These are phyloP conservation scores for Teunomyces funiuensis DNA, from an alignment of 805 yeast genomes.

Conservation along the genomic window DNA sequence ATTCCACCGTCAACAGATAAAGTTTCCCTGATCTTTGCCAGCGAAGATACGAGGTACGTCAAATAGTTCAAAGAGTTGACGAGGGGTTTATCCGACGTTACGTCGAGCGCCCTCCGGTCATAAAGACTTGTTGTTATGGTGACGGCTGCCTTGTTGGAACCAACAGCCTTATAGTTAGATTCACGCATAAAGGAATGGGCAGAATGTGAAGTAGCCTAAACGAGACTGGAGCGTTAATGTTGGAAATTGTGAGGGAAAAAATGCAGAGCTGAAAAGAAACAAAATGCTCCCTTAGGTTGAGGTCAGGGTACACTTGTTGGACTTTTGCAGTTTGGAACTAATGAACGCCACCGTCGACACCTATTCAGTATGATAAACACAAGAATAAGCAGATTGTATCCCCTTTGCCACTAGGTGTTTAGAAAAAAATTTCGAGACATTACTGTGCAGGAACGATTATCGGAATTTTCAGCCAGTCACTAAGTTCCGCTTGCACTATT, in stretches of 20 bases:
- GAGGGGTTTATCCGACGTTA: slow-evolving; percentile 83
- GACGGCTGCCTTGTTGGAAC: slow-evolving; percentile 87
- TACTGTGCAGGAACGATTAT: not conserved
- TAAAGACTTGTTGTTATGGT: slow-evolving; percentile 85
- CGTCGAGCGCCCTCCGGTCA: slow-evolving; percentile 90
- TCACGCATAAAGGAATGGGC: slow-evolving; percentile 73
- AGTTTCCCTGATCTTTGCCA: slow-evolving; percentile 88
- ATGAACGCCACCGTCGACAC: not conserved
- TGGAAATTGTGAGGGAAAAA: not conserved
- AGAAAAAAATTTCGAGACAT: not conserved
- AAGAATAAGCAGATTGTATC: slow-evolving; percentile 1
- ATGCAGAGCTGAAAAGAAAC: too few relatives aligned
- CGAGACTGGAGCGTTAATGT: not conserved
- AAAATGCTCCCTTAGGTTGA: not conserved
- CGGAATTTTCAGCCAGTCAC: too few relatives aligned
- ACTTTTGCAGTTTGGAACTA: not conserved
- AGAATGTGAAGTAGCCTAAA: too few relatives aligned
- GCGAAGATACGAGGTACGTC: slow-evolving; percentile 81
- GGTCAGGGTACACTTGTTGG: not conserved
- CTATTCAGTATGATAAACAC: slow-evolving; percentile 1
- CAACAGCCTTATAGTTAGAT: slow-evolving; percentile 76
- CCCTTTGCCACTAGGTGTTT: slow-evolving; percentile 4
- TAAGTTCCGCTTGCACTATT: too few relatives aligned
- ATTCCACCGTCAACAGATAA: slow-evolving; percentile 88
- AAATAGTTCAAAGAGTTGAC: slow-evolving; percentile 90